Base-by-base conservation (phyloP, 2,329 filamentous ascomycete species). In the Alternaria arborescens region DNA sequence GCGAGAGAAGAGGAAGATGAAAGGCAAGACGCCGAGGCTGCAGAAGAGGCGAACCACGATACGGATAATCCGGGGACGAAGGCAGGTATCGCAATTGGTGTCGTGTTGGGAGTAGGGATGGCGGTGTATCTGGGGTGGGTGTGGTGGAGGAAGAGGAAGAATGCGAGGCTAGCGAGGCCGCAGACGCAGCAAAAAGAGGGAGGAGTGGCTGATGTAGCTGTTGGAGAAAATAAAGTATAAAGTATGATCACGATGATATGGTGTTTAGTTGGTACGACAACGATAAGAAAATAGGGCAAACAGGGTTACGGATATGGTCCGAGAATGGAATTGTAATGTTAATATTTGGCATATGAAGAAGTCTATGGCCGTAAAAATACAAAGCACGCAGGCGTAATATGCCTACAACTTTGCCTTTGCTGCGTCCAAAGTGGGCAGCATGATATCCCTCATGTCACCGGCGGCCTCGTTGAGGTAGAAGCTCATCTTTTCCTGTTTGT, bases 391-490 rank as follows among this genome's bases (percentile, higher is more conserved):
- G 6, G 12, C 40, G 16, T 14, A 8, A 16, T 24, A 16, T 24
- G 12, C 40, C 60, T 92, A 97, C 78, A 97, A 82, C 86, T 97
- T 97, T 26, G 94, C 88, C 86, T 97, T 97, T 68, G 91, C 87
- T 18, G 87, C 78, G 79, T 94, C 89, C 44, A 97, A 80, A 47
- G 91, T 93, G 22, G 92, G 91, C 74, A 92, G 82, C 78, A 99
- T 87, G 55, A 99, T 81, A 70, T 97, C 94, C 67, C 94, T 87
- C 78, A 99, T 88, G 67, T 99, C 95, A 63, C 88, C 87, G 1
- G 94, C 95, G 0, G 95, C 94, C 82, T 99, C 95, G 75, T 93
- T 96, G 68, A 99, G 84, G 82, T 93, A 99, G 85, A 94, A 92
- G 81, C 92, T 95, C 94, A 99, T 97, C 70, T 91, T 90, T 73